These are phyloP conservation scores for Capronia americana DNA, from an alignment of 2,329 filamentous ascomycete species.

Conservation along the genomic window DNA sequence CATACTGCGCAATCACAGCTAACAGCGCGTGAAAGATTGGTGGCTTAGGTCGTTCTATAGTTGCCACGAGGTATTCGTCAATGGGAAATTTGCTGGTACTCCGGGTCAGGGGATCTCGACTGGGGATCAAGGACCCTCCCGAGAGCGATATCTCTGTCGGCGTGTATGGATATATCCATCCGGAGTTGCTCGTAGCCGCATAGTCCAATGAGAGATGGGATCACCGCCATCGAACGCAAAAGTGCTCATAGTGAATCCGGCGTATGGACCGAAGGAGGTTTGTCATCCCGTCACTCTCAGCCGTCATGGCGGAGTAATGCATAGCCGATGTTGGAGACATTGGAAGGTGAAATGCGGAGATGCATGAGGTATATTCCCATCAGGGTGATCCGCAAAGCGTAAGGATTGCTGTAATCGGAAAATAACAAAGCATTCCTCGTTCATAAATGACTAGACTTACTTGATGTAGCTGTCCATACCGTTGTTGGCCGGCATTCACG, in stretches of 20 bases:
- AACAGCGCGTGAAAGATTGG: background rate
- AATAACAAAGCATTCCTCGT: background rate
- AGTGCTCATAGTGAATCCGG: background rate
- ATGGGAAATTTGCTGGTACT: background rate
- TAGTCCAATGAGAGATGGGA: background rate
- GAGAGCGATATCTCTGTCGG: background rate
- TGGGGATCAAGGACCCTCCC: background rate
- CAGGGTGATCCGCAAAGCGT: background rate
- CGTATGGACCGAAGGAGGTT: background rate
- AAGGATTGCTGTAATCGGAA: background rate
- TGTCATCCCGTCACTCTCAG: background rate
- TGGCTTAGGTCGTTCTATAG: background rate
- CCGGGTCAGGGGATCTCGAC: background rate
- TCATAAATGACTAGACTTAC: background rate
- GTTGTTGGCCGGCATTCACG: background rate
- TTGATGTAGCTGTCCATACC: background rate
- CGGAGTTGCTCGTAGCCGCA: background rate
- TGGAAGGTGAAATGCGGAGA: background rate
- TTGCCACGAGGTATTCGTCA: background rate
- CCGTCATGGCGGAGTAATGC: background rate
- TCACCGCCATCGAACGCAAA: background rate
- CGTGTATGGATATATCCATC: background rate
- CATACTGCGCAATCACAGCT: background rate
- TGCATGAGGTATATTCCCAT: background rate
- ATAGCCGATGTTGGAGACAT: constrained; percentile 6